Evolutionary conservation across 306 rosid species (phyloP), one percentile per base, ranked within the genome.

Genomic region (Elaeagnus macrophylla): DNA sequence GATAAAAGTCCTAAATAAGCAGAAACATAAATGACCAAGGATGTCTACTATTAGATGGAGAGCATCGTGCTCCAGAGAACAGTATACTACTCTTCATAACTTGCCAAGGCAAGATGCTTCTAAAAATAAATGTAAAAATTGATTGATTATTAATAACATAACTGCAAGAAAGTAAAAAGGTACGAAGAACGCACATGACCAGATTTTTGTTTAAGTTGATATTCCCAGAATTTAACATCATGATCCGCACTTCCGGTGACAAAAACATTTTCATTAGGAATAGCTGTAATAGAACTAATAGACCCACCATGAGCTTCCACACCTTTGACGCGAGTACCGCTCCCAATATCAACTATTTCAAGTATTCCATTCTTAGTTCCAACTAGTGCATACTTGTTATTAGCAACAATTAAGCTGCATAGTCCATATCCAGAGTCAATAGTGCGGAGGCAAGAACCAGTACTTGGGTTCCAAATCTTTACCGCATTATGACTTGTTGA

Each of bases 171-270:
- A 42, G 17, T 53, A 67, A 46, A 52, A 67, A 65, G 64, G 59
- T 36, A 60, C n/a, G 45, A 52, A 64, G 63, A 67, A 71, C 95
- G 14, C 57, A 91, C 97, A 69, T 86, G 97, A 69, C 81, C 73
- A 9, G 95, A 70, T 18, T 72, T 81, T 62, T 80, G 89, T 77
- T 73, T 75, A 25, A 73, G 59, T 54, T 74, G 67, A 60, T 91
- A 91, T 67, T 82, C 96, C 97, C 97, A 91, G 72, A 91, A 86
- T 75, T 91, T 91, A 12, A 91, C 83, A 48, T 91, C 96, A 17
- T 79, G 86, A 68, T 91, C 97, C 38, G 89, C 81, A 73, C 97
- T 86, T 80, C 93, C 97, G 0, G 97, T 86, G 60, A 84, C 83
- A 67, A 91, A 91, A 53, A 93, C 84, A 75, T 70, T 73, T 63